A percentile compares a stretch with the other conserved stretches of the same genome.
Evolutionary conservation across 257 asterid genomes (phyloP).

Genomic region (Solanum chiquidenum): DNA sequence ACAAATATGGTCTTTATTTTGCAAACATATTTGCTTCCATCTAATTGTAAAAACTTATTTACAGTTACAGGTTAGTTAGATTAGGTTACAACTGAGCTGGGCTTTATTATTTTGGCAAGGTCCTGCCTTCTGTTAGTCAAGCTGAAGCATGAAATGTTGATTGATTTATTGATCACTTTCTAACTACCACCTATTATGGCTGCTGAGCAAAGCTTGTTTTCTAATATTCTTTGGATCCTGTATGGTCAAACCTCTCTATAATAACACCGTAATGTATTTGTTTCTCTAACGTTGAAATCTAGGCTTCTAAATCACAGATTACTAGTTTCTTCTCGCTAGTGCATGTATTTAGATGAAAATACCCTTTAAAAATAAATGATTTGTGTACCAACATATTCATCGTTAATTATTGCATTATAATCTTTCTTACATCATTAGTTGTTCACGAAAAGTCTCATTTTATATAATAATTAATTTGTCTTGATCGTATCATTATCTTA

Average conservation of each 20-base stretch:
- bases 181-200: neutral
- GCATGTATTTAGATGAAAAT: neutral
- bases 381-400: too few species aligned
- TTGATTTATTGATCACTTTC: neutral
- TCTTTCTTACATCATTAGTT: too few species aligned
- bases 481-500: neutral
- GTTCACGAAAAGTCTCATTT: too few species aligned
- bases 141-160: neutral
- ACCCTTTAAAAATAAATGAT: neutral
- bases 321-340: neutral
- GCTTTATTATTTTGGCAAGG: neutral
- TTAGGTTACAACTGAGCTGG: neutral
- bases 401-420: too few species aligned
- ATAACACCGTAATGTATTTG: neutral
- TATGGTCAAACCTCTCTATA: neutral
- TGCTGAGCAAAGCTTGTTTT: neutral
- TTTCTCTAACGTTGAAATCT: neutral
- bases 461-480: too few species aligned
- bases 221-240: neutral
- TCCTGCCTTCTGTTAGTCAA: neutral
- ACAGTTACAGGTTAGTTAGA: neutral
- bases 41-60: neutral
- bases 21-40: neutral
- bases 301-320: neutral
- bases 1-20: neutral